Conservation (phyloP, 768 basidiomycete genomes). For the Grammothele lineata region DNA sequence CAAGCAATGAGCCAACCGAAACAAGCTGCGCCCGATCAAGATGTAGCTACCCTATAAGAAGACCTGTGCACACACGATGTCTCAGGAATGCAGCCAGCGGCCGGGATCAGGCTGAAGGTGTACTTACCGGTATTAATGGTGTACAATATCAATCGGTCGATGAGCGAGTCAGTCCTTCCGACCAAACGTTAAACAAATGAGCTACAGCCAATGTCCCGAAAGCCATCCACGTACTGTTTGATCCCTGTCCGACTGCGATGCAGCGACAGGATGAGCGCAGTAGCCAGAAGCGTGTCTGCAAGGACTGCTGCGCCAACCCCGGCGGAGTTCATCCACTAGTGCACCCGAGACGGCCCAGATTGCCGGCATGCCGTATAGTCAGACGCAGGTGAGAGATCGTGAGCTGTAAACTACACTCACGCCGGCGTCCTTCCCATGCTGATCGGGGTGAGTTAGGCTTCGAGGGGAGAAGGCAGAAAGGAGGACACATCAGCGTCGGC, state of each 20-base stretch:
- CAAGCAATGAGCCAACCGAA: too few relatives aligned
- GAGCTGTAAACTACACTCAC: too few relatives aligned
- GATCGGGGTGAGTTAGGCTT: too few relatives aligned
- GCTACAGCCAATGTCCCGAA: too few relatives aligned
- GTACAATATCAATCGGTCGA: slow-evolving; percentile 9
- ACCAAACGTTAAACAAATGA: neutral
- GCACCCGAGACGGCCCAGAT: too few relatives aligned
- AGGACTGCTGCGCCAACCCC: slow-evolving; percentile 7
- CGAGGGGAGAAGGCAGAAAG: too few relatives aligned
- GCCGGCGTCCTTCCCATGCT: too few relatives aligned
- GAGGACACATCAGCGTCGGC: too few relatives aligned
- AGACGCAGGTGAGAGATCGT: too few relatives aligned
- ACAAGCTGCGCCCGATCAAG: neutral
- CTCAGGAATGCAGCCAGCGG: neutral
- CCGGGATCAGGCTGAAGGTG: neutral
- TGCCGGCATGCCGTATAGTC: too few relatives aligned
- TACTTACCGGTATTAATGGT: slow-evolving; percentile 8
- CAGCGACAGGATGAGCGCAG: slow-evolving; percentile 6
- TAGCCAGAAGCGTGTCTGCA: slow-evolving; percentile 6
- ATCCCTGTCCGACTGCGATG: slow-evolving; percentile 9
- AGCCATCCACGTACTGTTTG: neutral
- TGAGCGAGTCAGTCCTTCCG: slow-evolving; percentile 7
- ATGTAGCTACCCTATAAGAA: neutral
- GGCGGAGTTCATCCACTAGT: slow-evolving; percentile 10
- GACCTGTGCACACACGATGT: neutral